Base-by-base conservation (phyloP, 2,329 filamentous ascomycete genomes). In the Purpureocillium lavendulum region DNA sequence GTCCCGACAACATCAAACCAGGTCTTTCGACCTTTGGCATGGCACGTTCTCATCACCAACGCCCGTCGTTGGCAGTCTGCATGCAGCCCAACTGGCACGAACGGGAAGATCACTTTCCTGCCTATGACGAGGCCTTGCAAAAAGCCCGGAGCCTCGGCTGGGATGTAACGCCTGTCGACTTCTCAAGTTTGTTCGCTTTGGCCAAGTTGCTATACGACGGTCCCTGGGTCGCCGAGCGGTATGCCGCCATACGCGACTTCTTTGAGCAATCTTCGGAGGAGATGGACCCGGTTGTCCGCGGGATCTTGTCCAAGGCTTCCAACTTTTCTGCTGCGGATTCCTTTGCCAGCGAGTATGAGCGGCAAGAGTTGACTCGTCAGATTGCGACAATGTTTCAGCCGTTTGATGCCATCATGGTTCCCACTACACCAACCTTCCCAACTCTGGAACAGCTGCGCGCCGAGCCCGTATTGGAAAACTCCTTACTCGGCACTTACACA, bases 191-290 rank as follows among this genome's bases (percentile, higher is more conserved):
- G 30, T 67, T 75, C 40, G 62, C 66, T 36, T 73, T 71, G 4
- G 73, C 70, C 3, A 58, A 67, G 36, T 59, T 80, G 2, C 57
- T 79, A 0, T 80, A 80, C 49, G 67, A 72, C 16, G 74, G 74
- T 0, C 69, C 73, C 0, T 71, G 77, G 53, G 71, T 80, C 2
- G 70, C 67, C 2, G 75, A 80, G 49, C 65, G 75, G 13, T 71
- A 76, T 42, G 68, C 70, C 4, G 68, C 72, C 12, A 73, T 74
- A 28, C 54, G 60, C 5, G 49, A 60, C 29, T 62, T 77, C 35
- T 70, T 74, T 41, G 56, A 63, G 14, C 40, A 34, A 5, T 41
- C 49, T 2, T 34, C 49, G 2, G 45, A 53, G 9, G 51, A 51
- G 7, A 57, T 65, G 53, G 60, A 65, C 26, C 60, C 59, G 7